Conservation (phyloP, 139 green algal genomes). For the Micromonas commoda region DNA sequence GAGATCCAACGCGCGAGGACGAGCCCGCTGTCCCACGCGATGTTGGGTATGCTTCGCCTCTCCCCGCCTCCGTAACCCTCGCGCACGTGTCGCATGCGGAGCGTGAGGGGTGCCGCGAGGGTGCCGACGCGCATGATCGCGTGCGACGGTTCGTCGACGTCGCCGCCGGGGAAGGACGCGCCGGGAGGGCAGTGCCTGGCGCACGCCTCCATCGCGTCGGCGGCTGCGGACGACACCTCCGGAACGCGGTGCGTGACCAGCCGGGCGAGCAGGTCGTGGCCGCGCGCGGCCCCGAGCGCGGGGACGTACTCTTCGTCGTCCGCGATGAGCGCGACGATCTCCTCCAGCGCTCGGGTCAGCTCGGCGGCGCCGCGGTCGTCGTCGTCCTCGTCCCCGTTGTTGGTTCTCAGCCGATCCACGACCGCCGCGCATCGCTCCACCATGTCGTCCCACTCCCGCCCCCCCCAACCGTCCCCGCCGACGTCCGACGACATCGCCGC, state of each 20-base stretch:
- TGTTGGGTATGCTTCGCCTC: background rate
- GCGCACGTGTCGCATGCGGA: background rate
- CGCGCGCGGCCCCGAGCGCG: background rate
- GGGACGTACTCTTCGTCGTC: background rate
- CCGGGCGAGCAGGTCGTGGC: background rate
- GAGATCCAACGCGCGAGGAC: background rate
- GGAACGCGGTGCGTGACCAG: background rate
- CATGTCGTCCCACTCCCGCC: too few relatives aligned
- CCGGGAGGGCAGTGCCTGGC: background rate
- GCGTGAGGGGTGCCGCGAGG: background rate
- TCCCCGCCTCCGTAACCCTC: background rate
- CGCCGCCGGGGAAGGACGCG: background rate
- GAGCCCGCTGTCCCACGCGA: background rate
- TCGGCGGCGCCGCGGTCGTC: too few relatives aligned
- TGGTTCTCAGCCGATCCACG: too few relatives aligned
- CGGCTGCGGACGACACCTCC: background rate
- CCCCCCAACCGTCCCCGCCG: too few relatives aligned
- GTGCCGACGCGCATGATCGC: background rate
- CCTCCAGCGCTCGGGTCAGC: background rate
- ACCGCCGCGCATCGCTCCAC: too few relatives aligned
- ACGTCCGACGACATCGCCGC: too few relatives aligned
- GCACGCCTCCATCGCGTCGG: background rate
- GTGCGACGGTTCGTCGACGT: background rate
- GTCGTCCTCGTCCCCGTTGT: too few relatives aligned
- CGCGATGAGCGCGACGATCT: background rate